A percentile compares a stretch with the other conserved stretches of the same genome.
These are phyloP conservation scores for Fagopyrum tataricum DNA, from an alignment of 148 eudicot genomes.

Conservation along the genomic window DNA sequence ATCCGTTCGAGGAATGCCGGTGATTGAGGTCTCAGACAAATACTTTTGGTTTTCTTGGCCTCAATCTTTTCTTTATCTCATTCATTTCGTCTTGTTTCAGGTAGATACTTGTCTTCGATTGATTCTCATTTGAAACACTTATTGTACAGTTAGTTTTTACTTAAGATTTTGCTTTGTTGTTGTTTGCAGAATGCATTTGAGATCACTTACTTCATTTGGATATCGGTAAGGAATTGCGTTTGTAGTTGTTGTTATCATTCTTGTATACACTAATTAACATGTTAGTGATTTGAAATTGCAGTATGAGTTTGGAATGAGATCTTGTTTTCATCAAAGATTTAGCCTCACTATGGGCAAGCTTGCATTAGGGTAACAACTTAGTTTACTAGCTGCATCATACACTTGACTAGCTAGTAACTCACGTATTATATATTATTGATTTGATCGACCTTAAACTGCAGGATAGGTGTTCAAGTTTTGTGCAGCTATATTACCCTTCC, in stretches of 20 bases:
- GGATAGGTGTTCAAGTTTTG: slow-evolving; percentile 47
- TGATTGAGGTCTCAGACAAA: slow-evolving; percentile 78
- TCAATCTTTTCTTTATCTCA: slow-evolving; percentile 61
- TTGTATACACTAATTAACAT: background rate
- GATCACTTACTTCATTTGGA: slow-evolving; percentile 83
- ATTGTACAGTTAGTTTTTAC: too few species aligned
- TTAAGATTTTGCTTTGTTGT: background rate
- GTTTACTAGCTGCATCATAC: too few species aligned
- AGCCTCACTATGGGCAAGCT: slow-evolving; percentile 31
- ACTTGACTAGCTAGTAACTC: too few species aligned
- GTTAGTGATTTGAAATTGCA: slow-evolving; percentile 28
- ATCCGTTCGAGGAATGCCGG: slow-evolving; percentile 88
- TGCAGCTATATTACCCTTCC: slow-evolving; percentile 91
- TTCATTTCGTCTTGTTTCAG: slow-evolving; percentile 83
- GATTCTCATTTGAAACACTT: too few species aligned
- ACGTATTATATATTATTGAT: background rate
- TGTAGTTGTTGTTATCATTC: too few species aligned
- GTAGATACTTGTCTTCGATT: slow-evolving; percentile 17
- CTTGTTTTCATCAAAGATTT: slow-evolving; percentile 61
- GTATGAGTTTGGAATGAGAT: slow-evolving; percentile 53
- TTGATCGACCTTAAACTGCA: slow-evolving; percentile 20
- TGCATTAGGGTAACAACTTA: slow-evolving; percentile 43
- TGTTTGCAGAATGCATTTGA: slow-evolving; percentile 68
- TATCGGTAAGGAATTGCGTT: slow-evolving; percentile 41
- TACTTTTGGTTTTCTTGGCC: slow-evolving; percentile 87